Evolutionary conservation across 108 stramenopile genomes (phyloP).

Genomic region (Nitzschia sp.): DNA sequence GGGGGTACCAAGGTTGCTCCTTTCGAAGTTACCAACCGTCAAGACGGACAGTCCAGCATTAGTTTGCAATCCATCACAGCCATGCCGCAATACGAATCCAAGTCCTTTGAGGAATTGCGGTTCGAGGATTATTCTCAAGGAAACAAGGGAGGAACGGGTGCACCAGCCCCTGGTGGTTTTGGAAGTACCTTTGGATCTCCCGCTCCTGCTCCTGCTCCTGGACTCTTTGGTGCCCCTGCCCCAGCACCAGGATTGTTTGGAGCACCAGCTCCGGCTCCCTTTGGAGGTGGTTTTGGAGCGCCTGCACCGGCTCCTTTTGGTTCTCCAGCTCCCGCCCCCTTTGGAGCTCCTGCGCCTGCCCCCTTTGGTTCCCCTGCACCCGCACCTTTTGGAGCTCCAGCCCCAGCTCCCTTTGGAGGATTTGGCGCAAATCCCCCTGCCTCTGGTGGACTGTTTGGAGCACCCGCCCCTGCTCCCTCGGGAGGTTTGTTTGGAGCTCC

Average conservation of each 20-base stretch:
- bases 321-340: slow-evolving; percentile 45
- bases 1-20: slow-evolving; percentile 56
- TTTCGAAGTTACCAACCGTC: slow-evolving; percentile 49
- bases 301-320: slow-evolving; percentile 46
- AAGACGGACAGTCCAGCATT: slow-evolving; percentile 71
- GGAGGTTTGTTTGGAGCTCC: slow-evolving; percentile 54
- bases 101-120: slow-evolving; percentile 89
- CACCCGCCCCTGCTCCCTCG: slow-evolving; percentile 47
- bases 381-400: slow-evolving; percentile 57
- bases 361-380: slow-evolving; percentile 48
- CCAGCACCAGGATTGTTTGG: slow-evolving; percentile 33
- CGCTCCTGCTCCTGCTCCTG: slow-evolving; percentile 39
- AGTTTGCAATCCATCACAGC: slow-evolving; percentile 82
- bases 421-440: slow-evolving; percentile 36
- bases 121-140: slow-evolving; percentile 87
- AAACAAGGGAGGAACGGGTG: slow-evolving; percentile 61
- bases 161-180: slow-evolving; percentile 19
- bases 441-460: slow-evolving; percentile 36
- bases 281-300: slow-evolving; percentile 45
- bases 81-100: slow-evolving; percentile 81
- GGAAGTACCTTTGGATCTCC: slow-evolving; percentile 50
- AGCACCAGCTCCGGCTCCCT: slow-evolving; percentile 40
- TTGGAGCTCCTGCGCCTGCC: slow-evolving; percentile 51
- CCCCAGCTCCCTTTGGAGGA: slow-evolving; percentile 36
- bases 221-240: slow-evolving; percentile 48